Evolutionary conservation across 2,329 filamentous ascomycete species (phyloP).

Genomic region (Pseudocercospora fijiensis): DNA sequence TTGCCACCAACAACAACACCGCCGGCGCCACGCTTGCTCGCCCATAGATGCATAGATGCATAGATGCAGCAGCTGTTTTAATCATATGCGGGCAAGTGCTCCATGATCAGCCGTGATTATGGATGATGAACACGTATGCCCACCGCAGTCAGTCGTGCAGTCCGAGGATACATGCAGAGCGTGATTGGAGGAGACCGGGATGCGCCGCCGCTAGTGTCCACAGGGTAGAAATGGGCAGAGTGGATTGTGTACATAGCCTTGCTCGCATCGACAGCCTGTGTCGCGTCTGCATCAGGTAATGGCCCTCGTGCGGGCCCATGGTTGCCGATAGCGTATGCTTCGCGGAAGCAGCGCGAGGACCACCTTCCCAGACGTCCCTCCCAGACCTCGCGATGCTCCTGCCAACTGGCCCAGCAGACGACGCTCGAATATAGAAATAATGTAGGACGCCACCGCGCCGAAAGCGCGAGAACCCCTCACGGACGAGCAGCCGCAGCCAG

Average conservation of each 20-base stretch:
- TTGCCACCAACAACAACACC: not conserved
- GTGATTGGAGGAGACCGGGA: not conserved
- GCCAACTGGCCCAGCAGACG: not conserved
- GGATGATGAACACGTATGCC: no score
- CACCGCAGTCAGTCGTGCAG: no score
- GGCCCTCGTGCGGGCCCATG: not conserved
- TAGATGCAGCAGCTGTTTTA: not conserved
- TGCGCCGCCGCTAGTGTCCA: not conserved
- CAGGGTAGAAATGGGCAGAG: no score
- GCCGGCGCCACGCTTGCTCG: no score
- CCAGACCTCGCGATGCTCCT: not conserved
- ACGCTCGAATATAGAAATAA: not conserved
- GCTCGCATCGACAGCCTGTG: not conserved
- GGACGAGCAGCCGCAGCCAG: not conserved
- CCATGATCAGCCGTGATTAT: not conserved
- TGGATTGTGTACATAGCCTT: not conserved
- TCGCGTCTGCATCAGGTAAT: not conserved
- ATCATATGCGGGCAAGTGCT: not conserved
- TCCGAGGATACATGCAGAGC: not conserved
- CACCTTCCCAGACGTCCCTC: no score
- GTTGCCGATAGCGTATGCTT: no score
- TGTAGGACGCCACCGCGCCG: not conserved
- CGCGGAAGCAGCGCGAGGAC: not conserved
- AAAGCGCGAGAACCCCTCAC: not conserved
- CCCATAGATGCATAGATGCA: not conserved